A percentile compares a stretch with the other conserved stretches of the same genome.
Evolutionary conservation across 2,329 filamentous ascomycete species (phyloP).

Genomic region (Trichophyton verrucosum): DNA sequence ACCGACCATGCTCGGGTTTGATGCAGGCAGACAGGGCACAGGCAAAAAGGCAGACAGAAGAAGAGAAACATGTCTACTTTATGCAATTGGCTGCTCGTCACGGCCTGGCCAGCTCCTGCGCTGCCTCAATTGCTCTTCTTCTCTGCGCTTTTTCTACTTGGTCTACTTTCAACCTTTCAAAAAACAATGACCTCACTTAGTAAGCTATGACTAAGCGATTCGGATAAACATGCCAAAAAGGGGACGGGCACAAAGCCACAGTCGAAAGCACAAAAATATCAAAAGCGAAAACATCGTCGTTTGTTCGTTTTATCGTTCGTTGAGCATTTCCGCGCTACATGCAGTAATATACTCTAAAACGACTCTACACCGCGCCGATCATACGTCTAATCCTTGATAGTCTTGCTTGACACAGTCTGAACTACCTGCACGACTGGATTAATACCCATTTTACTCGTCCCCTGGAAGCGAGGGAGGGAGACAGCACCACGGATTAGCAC

Average conservation of each 20-base stretch:
- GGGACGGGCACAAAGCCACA: background rate
- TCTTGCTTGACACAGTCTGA: too few relatives aligned
- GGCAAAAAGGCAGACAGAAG: too few relatives aligned
- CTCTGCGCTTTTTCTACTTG: background rate
- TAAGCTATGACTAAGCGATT: background rate
- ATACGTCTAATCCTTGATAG: too few relatives aligned
- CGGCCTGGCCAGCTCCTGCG: background rate
- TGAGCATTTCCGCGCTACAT: too few relatives aligned
- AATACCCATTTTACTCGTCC: background rate
- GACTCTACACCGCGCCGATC: too few relatives aligned
- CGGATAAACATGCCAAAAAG: background rate
- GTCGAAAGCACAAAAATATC: background rate
- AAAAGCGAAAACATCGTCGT: background rate
- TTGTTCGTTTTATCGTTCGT: too few relatives aligned
- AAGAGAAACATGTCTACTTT: background rate
- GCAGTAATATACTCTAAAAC: too few relatives aligned
- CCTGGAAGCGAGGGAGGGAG: background rate
- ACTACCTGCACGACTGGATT: too few relatives aligned
- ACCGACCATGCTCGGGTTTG: too few relatives aligned
- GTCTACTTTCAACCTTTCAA: too few relatives aligned
- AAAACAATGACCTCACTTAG: background rate
- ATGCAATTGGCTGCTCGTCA: background rate
- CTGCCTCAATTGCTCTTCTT: background rate
- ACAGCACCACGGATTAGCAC: background rate
- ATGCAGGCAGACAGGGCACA: too few relatives aligned